Evolutionary conservation across 768 basidiomycete genomes (phyloP).

Genomic region (Pisolithus sp.): DNA sequence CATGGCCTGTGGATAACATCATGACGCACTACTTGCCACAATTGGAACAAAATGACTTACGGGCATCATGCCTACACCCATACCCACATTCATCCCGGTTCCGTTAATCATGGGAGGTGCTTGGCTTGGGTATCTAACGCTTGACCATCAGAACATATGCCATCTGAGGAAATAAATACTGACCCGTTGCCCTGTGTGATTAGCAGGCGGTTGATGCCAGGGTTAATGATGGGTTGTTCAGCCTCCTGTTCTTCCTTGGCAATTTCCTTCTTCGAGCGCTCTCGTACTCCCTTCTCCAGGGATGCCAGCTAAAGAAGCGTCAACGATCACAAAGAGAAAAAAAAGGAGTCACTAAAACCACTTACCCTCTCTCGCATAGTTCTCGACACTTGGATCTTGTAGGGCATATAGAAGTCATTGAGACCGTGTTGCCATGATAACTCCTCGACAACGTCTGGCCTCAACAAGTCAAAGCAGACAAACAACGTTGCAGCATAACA

Average conservation of each 20-base stretch:
- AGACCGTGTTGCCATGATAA: constrained; percentile 94
- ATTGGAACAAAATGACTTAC: constrained; percentile 34
- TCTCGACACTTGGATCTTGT: constrained; percentile 82
- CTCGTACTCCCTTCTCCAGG: constrained; percentile 86
- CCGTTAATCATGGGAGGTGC: constrained; percentile 58
- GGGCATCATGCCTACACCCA: constrained; percentile 44
- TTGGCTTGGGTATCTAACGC: constrained; percentile 51
- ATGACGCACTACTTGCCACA: background rate
- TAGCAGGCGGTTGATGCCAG: constrained; percentile 57
- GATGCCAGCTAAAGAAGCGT: constrained; percentile 48
- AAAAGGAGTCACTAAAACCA: background rate
- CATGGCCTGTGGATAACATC: constrained; percentile 38
- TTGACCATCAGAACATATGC: constrained; percentile 5
- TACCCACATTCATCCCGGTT: constrained; percentile 29
- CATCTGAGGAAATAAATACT: constrained; percentile 2
- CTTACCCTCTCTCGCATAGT: constrained; percentile 68
- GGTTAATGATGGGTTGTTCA: constrained; percentile 83
- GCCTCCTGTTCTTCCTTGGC: constrained; percentile 89
- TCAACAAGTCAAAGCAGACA: constrained; percentile 92
- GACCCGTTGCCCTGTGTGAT: constrained; percentile 72
- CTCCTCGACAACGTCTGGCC: constrained; percentile 89
- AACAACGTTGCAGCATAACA: constrained; percentile 90
- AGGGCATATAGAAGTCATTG: constrained; percentile 98
- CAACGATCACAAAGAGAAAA: background rate
- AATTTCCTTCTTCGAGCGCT: constrained; percentile 77